phyloP scores from a whole-genome alignment of 768 basidiomycete species.

The Termitomyces sp. region DNA sequence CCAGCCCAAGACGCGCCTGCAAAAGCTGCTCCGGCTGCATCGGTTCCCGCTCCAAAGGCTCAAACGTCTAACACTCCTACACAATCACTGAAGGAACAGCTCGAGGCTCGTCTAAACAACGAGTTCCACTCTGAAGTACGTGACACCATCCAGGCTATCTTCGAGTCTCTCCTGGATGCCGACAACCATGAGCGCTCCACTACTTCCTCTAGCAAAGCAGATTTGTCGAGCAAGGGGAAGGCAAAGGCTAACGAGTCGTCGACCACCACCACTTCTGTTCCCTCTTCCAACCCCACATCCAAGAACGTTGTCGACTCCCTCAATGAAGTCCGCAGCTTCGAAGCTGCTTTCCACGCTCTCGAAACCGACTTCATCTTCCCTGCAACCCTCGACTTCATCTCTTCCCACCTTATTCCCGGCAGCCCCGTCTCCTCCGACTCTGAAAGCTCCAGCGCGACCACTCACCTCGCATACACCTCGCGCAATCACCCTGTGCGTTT shows the following conservation, averaged over 20 bases:
- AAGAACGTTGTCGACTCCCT: slow-evolving; percentile 33
- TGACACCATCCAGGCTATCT: slow-evolving; percentile 41
- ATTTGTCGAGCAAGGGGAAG: slow-evolving; percentile 35
- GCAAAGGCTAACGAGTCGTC: slow-evolving; percentile 24
- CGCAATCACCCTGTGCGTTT: slow-evolving; percentile 59
- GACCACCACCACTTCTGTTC: slow-evolving; percentile 9
- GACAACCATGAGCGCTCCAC: slow-evolving; percentile 2
- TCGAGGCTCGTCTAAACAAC: slow-evolving; percentile 30
- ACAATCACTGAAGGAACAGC: slow-evolving; percentile 26
- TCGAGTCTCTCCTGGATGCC: slow-evolving; percentile 32
- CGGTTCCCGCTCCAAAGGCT: slow-evolving; percentile 1
- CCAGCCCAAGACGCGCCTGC: not conserved
- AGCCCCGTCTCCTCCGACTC: slow-evolving; percentile 19
- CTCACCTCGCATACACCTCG: slow-evolving; percentile 53
- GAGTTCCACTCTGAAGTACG: slow-evolving; percentile 31
- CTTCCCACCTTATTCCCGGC: slow-evolving; percentile 30
- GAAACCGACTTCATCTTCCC: slow-evolving; percentile 40
- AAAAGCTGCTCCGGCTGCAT: slow-evolving; percentile 1
- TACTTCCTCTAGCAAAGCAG: not conserved
- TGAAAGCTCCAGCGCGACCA: slow-evolving; percentile 20
- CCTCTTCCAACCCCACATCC: slow-evolving; percentile 22
- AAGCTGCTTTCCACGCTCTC: slow-evolving; percentile 38
- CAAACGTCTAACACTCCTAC: not conserved
- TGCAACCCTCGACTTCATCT: slow-evolving; percentile 38
- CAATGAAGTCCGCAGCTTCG: slow-evolving; percentile 39